Evolutionary conservation across 257 asterid species (phyloP).

Genomic region (Knoxia roxburghii): DNA sequence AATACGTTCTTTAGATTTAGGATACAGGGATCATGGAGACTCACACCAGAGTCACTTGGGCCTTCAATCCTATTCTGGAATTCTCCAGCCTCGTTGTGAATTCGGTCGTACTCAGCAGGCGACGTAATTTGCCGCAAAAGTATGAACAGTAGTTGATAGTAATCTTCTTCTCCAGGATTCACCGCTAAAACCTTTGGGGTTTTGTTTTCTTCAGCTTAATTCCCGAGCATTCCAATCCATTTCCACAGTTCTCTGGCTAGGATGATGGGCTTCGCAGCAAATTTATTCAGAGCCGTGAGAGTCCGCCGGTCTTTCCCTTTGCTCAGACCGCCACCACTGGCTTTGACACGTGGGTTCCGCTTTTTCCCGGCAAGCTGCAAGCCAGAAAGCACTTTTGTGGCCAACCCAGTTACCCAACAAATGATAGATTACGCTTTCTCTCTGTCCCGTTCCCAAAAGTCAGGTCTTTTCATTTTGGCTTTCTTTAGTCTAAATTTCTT

Average conservation of each 20-base stretch:
- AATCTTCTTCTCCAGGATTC: not conserved
- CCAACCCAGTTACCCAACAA: slow-evolving; percentile 60
- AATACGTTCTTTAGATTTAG: too few relatives aligned
- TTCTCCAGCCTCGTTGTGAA: too few relatives aligned
- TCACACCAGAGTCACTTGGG: too few relatives aligned
- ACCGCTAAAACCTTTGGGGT: slow-evolving; percentile 13
- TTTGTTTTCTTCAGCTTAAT: not conserved
- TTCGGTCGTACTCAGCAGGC: too few relatives aligned
- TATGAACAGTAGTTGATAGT: too few relatives aligned
- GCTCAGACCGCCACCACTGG: slow-evolving; percentile 23
- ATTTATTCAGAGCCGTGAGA: slow-evolving; percentile 31
- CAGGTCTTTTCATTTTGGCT: slow-evolving; percentile 39
- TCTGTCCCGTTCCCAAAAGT: slow-evolving; percentile 61
- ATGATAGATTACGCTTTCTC: slow-evolving; percentile 78
- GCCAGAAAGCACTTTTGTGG: slow-evolving; percentile 18
- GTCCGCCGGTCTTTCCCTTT: slow-evolving; percentile 26
- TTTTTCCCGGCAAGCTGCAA: slow-evolving; percentile 24
- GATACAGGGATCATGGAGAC: too few relatives aligned
- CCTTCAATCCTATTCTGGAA: too few relatives aligned
- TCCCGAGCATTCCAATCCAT: not conserved
- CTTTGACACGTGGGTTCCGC: slow-evolving; percentile 30
- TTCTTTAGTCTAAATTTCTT: too few relatives aligned
- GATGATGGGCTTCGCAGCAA: slow-evolving; percentile 49
- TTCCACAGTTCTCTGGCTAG: not conserved
- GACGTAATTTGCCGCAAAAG: too few relatives aligned